Percentiles rank a stretch among this genome's conserved stretches.
Evolutionary conservation across 2,329 filamentous ascomycete genomes (phyloP).

Genomic region (Stachybotrys chlorohalonatus): DNA sequence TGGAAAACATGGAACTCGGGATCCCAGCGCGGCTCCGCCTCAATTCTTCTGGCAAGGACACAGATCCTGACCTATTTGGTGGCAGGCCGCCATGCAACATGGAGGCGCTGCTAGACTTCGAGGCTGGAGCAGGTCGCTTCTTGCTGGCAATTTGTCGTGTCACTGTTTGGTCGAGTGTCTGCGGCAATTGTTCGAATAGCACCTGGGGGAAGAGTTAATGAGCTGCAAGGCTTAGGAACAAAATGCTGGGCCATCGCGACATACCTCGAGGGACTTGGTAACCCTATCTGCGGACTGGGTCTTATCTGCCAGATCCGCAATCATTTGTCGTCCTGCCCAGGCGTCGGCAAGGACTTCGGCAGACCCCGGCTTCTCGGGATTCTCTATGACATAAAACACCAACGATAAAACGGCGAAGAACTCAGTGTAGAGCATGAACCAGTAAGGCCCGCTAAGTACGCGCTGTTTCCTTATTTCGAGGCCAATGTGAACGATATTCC

Average conservation of each 20-base stretch:
- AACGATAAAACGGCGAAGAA: constrained; percentile 75
- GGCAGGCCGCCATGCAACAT: constrained; percentile 17
- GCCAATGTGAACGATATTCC: constrained; percentile 72
- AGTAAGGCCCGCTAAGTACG: constrained; percentile 71
- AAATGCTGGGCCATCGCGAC: constrained; percentile 14
- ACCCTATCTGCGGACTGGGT: constrained; percentile 87
- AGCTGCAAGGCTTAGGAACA: not conserved
- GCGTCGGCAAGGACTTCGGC: constrained; percentile 81
- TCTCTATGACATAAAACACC: constrained; percentile 72
- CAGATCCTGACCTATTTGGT: constrained; percentile 21
- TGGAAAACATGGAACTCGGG: not conserved
- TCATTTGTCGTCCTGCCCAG: constrained; percentile 71
- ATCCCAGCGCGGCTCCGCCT: constrained; percentile 18
- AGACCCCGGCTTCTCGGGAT: constrained; percentile 64
- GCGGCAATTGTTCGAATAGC: constrained; percentile 77
- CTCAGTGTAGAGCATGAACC: constrained; percentile 79
- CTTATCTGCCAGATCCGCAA: constrained; percentile 68
- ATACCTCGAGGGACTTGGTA: constrained; percentile 65
- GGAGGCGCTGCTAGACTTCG: constrained; percentile 21
- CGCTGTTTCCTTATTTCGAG: constrained; percentile 68
- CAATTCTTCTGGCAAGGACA: constrained; percentile 22
- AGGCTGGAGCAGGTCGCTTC: constrained; percentile 44
- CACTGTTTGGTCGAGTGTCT: constrained; percentile 50
- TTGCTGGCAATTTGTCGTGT: constrained; percentile 33
- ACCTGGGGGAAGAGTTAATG: constrained; percentile 34